Conservation (phyloP, 2,329 filamentous ascomycete genomes). For the Epicoccum nigrum region DNA sequence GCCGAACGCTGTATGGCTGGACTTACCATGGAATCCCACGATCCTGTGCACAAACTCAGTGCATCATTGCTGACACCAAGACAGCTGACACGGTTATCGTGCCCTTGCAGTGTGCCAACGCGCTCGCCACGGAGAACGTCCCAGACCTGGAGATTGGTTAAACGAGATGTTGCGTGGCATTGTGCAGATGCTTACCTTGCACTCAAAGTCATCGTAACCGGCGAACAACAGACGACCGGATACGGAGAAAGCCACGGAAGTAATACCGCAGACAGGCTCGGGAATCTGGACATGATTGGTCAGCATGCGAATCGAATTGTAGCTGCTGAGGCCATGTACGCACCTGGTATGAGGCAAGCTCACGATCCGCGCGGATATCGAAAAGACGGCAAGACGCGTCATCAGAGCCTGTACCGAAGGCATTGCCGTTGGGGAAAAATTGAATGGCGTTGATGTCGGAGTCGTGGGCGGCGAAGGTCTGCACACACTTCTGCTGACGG, state of each 20-base stretch:
- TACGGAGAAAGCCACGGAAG: conserved; percentile 96
- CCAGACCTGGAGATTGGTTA: conserved; percentile 75
- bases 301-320: conserved; percentile 29
- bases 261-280: conserved; percentile 96
- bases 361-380: conserved; percentile 93
- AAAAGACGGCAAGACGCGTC: conserved; percentile 97
- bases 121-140: conserved; percentile 96
- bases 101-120: conserved; percentile 93
- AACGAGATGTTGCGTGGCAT: background rate
- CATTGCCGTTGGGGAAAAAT: conserved; percentile 98
- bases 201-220: conserved; percentile 98
- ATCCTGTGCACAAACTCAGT: conserved; percentile 98
- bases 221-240: conserved; percentile 94
- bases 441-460: conserved; percentile 99
- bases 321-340: background rate
- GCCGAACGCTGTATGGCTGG: conserved; percentile 3
- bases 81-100: conserved; percentile 99
- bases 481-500: conserved; percentile 94
- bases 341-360: conserved; percentile 68
- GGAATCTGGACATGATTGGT: conserved; percentile 72
- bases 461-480: conserved; percentile 98
- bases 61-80: conserved; percentile 98
- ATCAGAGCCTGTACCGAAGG: conserved; percentile 96
- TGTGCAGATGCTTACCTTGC: conserved; percentile 75
- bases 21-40: conserved; percentile 97